Conservation (phyloP, 805 yeast species). For the Scheffersomyces ergatensis region DNA sequence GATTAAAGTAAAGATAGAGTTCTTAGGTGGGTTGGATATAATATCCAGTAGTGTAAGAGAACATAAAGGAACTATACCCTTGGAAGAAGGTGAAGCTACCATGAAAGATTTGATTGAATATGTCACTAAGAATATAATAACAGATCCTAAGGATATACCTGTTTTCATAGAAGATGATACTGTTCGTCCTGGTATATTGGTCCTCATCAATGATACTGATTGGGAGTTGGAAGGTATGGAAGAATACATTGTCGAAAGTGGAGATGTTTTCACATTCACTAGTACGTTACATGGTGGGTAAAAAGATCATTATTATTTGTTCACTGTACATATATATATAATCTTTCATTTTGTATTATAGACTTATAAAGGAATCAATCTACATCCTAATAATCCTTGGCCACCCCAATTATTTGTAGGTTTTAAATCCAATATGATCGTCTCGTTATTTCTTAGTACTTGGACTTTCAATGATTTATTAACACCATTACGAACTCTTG, state of each 20-base stretch:
- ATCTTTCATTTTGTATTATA: not conserved
- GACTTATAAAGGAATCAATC: slow-evolving; percentile 41
- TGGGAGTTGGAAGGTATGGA: slow-evolving; percentile 96
- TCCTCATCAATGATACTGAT: slow-evolving; percentile 89
- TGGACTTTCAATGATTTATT: slow-evolving; percentile 23
- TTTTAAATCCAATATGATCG: slow-evolving; percentile 15
- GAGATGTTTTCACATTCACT: slow-evolving; percentile 82
- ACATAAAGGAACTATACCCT: slow-evolving; percentile 43
- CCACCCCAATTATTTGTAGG: slow-evolving; percentile 66
- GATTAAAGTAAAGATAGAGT: slow-evolving; percentile 40
- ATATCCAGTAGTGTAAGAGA: slow-evolving; percentile 61
- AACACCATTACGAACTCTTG: slow-evolving; percentile 39
- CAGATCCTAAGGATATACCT: slow-evolving; percentile 59
- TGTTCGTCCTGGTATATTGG: slow-evolving; percentile 89
- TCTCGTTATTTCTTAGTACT: slow-evolving; percentile 26
- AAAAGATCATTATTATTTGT: slow-evolving; percentile 1
- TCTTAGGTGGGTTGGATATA: slow-evolving; percentile 80
- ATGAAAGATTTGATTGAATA: slow-evolving; percentile 54
- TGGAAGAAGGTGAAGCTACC: slow-evolving; percentile 42
- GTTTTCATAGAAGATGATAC: slow-evolving; percentile 81
- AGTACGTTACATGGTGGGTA: slow-evolving; percentile 95
- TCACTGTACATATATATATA: not conserved
- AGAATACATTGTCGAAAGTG: slow-evolving; percentile 68
- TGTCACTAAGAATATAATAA: slow-evolving; percentile 54
- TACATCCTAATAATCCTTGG: slow-evolving; percentile 68